Evolutionary conservation across 106 monocot species (phyloP), one percentile per base, ranked within the genome.

Genomic region (Dendrobium officinale): DNA sequence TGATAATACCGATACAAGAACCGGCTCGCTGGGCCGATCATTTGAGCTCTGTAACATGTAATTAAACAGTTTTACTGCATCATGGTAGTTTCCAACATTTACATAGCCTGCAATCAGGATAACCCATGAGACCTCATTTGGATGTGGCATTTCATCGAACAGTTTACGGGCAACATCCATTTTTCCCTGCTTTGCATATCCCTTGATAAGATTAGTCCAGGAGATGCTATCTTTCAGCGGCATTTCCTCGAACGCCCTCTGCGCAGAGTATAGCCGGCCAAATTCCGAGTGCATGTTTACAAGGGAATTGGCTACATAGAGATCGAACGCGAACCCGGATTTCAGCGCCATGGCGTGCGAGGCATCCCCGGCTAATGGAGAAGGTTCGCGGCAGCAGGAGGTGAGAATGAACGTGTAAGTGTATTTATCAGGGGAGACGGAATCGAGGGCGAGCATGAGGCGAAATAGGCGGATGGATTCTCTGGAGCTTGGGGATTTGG

Each of bases 1-100:
- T 8, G 87, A 82, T 41, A 90, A 67, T 6, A 84, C 77, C 26
- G 74, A 81, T 0, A 87, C 90, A 8, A 87, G 68, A 77, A 81
- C 47, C 13, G 83, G 85, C 73, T 87, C 85, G 45, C 84, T 85
- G 9, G 87, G 83, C 29, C 13, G 68, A 24, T 31, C 68, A 5
- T 77, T 54, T 4, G 73, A 22, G 11, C 16, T 31, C 17, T 42
- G 43, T 82, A 91, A 49, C 90, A 90, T 85, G 24, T 2, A 44
- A 24, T 84, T 81, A 41, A 91, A 91, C 16, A 72, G 42, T 17
- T 37, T 33, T 29, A 91, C 6, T 10, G 84, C 86, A 74, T 88
- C 86, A 17, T 44, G 33, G 31, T 84, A 80, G 81, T 72, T 85
- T 31, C 79, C 88, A 0, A 47, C 66, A 20, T 75, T 74, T 5